Evolutionary conservation across 176 grass and related monocot species (phyloP), one percentile per base, ranked within the genome.

Genomic region (Musa beccarii): DNA sequence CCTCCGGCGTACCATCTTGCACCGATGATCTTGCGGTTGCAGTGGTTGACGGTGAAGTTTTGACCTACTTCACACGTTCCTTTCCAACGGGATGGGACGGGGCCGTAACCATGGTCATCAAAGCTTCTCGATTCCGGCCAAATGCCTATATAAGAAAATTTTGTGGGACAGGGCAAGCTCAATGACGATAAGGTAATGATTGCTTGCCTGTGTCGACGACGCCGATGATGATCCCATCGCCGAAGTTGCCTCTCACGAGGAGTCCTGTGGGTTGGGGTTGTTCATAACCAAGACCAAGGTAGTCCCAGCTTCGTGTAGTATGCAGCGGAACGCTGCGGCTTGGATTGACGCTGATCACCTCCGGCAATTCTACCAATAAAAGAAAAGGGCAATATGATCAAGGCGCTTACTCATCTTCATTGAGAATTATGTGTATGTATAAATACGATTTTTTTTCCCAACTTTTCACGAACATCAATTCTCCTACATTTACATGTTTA

Each of bases 91-190:
- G 81, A 74, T 15, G 87, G 91, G 68, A 90, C 67, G 19, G 91
- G 85, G 64, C 80, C 15, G 79, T 87, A 89, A 50, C 83, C 87
- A 67, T 87, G 73, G 51, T 93, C 91, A 51, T 71, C 63, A 73
- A 93, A 93, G 63, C 85, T 93, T n/a, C 65, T 80, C 2, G 91
- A 89, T 80, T 93, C 87, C 67, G 91, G 87, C 91, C 91, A 93
- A 82, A 90, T 87, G 62, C 11, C n/a, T n/a, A n/a, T n/a, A n/a
- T n/a, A n/a, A n/a, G n/a, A n/a, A n/a, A n/a, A n/a, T n/a, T n/a
- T n/a, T n/a, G n/a, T n/a, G n/a, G n/a, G 17, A 80, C 90, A 28
- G 89, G 73, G 55, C 90, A 16, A 75, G 16, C 13, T 77, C 61
- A 34, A 34, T 34, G 29, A 34, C 29, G 29, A 16, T 2, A 16